A percentile compares a stretch with the other conserved stretches of the same genome.
Conservation (phyloP, 257 asterid genomes). For the Leonotis leonurus region DNA sequence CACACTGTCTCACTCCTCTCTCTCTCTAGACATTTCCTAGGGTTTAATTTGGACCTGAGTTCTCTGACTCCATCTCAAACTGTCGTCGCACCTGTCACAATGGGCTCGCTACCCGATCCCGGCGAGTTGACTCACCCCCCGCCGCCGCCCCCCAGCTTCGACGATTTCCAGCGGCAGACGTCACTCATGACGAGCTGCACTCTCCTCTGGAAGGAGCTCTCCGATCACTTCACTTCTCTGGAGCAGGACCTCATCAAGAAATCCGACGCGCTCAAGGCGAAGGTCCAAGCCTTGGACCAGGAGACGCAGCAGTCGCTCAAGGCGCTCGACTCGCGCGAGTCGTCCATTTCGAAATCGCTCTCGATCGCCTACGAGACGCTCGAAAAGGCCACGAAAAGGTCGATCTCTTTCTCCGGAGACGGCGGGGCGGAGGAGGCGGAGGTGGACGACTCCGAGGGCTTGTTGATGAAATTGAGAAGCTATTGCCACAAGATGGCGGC, state of each 20-base stretch:
- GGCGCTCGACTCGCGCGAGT: constrained; percentile 68
- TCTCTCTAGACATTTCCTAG: constrained; percentile 34
- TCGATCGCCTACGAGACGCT: constrained; percentile 38
- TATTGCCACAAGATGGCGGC: constrained; percentile 68
- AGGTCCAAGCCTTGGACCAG: constrained; percentile 38
- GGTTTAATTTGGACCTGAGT: constrained; percentile 34
- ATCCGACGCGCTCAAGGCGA: constrained; percentile 58
- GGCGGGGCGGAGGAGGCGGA: constrained; percentile 31
- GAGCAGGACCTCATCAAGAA: constrained; percentile 73
- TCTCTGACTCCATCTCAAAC: constrained; percentile 13
- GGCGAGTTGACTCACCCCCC: constrained; percentile 57
- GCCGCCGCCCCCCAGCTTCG: constrained; percentile 67
- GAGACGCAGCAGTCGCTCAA: constrained; percentile 52
- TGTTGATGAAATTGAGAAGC: constrained; percentile 46
- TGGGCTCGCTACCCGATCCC: constrained; percentile 96
- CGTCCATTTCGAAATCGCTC: constrained; percentile 52
- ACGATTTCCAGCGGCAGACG: constrained; percentile 94
- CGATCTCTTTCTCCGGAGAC: constrained; percentile 19
- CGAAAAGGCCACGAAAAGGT: constrained; percentile 32
- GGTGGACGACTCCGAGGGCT: constrained; percentile 60
- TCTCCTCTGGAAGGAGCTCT: constrained; percentile 94
- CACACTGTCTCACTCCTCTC: constrained; percentile 13
- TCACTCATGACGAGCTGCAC: constrained; percentile 98
- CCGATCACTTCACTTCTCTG: constrained; percentile 86
- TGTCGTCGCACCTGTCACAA: constrained; percentile 13